Conservation (phyloP, 345 rosid species). For the Cardamine chenopodiifolia region DNA sequence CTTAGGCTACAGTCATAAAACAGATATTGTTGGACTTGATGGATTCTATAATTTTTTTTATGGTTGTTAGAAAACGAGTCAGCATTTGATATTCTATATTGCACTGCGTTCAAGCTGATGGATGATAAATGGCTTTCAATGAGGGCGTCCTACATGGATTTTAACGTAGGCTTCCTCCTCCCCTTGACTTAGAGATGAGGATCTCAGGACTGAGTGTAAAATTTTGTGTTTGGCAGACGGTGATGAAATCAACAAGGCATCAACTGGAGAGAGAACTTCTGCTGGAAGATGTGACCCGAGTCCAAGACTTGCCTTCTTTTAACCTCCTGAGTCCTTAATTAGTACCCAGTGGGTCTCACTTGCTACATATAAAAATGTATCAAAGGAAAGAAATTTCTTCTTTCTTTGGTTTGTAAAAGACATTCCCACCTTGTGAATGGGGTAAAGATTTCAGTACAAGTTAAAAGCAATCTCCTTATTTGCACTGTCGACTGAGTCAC, state of each 20-base stretch:
- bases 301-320: constrained; percentile 48
- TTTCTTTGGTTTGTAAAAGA: no score
- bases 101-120: constrained; percentile 90
- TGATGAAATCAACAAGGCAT: constrained; percentile 50
- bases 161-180: constrained; percentile 54
- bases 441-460: no score
- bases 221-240: constrained; percentile 37
- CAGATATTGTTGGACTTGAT: no score
- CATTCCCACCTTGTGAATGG: no score
- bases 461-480: no score
- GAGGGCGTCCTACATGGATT: constrained; percentile 93
- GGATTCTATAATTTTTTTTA: not conserved
- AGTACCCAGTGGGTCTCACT: not conserved
- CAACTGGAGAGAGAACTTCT: constrained; percentile 53
- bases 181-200: not conserved
- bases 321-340: no score
- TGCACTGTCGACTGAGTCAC: no score
- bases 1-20: no score
- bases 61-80: constrained; percentile 62
- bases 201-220: not conserved
- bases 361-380: not conserved
- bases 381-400: not conserved
- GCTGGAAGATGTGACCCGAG: constrained; percentile 40
- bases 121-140: constrained; percentile 83
- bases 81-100: constrained; percentile 82